These are phyloP conservation scores for Sphagnum contortum DNA, from an alignment of 225 moss, liverwort and hornwort species.

Conservation along the genomic window DNA sequence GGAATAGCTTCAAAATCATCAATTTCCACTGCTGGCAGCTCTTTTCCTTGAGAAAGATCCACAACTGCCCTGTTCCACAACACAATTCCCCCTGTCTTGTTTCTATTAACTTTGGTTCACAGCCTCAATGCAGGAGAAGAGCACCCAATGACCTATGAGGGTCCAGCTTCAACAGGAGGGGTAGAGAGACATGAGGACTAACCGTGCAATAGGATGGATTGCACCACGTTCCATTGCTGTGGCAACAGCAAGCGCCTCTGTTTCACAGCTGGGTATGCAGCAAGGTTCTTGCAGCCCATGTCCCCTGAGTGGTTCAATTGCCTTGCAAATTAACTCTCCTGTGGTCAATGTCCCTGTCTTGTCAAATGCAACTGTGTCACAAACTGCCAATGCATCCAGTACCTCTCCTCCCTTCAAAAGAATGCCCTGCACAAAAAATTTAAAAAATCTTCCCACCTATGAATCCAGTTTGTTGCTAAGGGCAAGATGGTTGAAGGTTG, in stretches of 20 bases:
- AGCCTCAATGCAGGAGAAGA: not conserved
- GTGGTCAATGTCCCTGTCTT: constrained; percentile 97
- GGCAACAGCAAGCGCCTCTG: constrained; percentile 93
- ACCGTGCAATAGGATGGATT: constrained; percentile 97
- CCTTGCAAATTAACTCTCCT: constrained; percentile 88
- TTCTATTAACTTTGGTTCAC: no score
- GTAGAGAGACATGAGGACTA: not conserved
- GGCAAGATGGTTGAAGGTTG: no score
- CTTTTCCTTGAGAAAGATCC: constrained; percentile 71
- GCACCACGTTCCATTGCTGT: constrained; percentile 99
- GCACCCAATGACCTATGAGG: no score
- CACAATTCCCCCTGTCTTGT: no score
- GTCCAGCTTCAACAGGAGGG: not conserved
- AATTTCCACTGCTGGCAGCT: constrained; percentile 65
- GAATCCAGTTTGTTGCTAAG: no score
- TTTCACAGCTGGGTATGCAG: constrained; percentile 86
- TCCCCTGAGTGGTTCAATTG: constrained; percentile 93
- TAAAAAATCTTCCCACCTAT: no score
- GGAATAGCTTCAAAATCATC: constrained; percentile 81
- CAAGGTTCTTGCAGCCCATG: constrained; percentile 40
- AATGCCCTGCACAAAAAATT: constrained; percentile 55
- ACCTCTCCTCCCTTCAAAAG: constrained; percentile 98
- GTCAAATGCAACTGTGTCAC: constrained; percentile 93
- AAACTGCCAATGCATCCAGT: constrained; percentile 79
- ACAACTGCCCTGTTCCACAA: constrained; percentile 69